Evolutionary conservation across 805 yeast species (phyloP).

Genomic region (Teunomyces pallodes): DNA sequence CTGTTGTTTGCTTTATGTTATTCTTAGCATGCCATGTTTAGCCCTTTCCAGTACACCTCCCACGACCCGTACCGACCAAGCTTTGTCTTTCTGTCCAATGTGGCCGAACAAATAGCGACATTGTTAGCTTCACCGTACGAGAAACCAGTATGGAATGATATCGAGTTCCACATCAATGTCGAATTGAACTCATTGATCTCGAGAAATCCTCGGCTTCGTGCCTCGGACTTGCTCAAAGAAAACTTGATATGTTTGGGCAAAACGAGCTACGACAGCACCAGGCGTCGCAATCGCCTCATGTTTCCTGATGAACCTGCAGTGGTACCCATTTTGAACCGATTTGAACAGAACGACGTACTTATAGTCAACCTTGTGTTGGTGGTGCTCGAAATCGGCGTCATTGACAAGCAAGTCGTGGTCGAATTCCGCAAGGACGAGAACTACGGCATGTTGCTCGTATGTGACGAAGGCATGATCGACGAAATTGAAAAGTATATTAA

Average conservation of each 20-base stretch:
- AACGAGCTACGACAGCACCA: neutral
- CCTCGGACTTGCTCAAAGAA: conserved; percentile 33
- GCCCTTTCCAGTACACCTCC: conserved; percentile 2
- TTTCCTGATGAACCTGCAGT: neutral
- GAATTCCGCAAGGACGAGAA: conserved; percentile 31
- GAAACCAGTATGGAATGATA: neutral
- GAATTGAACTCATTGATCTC: conserved; percentile 35
- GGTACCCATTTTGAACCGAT: neutral
- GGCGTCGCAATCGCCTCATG: neutral
- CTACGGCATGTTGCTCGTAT: conserved; percentile 24
- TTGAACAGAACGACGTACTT: conserved; percentile 26
- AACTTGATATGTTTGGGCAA: conserved; percentile 31
- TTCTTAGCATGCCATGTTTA: conserved; percentile 1
- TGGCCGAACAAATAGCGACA: conserved; percentile 21
- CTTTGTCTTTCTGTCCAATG: conserved; percentile 37
- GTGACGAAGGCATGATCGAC: conserved; percentile 24
- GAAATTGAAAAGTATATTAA: conserved; percentile 28
- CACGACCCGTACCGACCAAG: conserved; percentile 36
- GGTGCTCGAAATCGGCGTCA: conserved; percentile 20
- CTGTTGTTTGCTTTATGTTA: neutral
- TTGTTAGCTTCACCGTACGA: neutral
- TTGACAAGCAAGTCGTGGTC: conserved; percentile 14
- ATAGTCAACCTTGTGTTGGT: conserved; percentile 29
- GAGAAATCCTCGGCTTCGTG: conserved; percentile 25
- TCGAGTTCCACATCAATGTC: conserved; percentile 19